phyloP scores from a whole-genome alignment of 805 yeast genomes.

The Starmerella cellae region DNA sequence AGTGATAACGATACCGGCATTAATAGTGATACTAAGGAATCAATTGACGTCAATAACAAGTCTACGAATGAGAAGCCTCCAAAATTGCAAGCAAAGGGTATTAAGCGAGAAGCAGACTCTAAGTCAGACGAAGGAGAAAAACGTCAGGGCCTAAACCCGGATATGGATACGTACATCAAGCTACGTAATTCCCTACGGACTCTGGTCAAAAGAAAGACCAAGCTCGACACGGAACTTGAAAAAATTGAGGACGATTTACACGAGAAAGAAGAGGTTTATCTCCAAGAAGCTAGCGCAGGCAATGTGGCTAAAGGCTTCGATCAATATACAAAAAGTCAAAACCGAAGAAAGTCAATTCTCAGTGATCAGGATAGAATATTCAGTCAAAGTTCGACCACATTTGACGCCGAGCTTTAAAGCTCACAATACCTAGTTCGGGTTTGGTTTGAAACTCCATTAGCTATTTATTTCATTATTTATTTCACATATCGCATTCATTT shows the following conservation, averaged over 20 bases:
- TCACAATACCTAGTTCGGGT: too few species aligned
- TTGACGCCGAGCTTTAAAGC: conserved; percentile 17
- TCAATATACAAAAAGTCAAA: conserved; percentile 47
- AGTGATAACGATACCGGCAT: too few species aligned
- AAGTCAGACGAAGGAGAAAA: not conserved
- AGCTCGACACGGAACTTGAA: conserved; percentile 40
- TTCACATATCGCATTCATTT: too few species aligned
- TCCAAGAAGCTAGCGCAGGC: conserved; percentile 58
- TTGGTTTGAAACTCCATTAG: too few species aligned
- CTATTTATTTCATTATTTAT: too few species aligned
- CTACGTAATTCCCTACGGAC: conserved; percentile 54
- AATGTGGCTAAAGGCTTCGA: conserved; percentile 89
- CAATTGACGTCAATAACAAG: too few species aligned
- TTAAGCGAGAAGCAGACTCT: too few species aligned
- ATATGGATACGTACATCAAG: conserved; percentile 42
- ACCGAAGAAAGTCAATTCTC: conserved; percentile 35
- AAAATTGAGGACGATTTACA: conserved; percentile 68
- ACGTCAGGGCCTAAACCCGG: conserved; percentile 2
- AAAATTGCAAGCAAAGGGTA: not conserved
- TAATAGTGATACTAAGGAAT: too few species aligned
- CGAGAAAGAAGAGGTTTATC: conserved; percentile 63
- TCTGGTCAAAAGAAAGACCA: conserved; percentile 46
- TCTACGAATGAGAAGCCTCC: not conserved
- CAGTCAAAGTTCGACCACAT: conserved; percentile 45
- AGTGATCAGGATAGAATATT: conserved; percentile 70